A percentile compares a stretch with the other conserved stretches of the same genome.
Conservation (phyloP, 116 monocot species). For the Phalaenopsis hybrid region DNA sequence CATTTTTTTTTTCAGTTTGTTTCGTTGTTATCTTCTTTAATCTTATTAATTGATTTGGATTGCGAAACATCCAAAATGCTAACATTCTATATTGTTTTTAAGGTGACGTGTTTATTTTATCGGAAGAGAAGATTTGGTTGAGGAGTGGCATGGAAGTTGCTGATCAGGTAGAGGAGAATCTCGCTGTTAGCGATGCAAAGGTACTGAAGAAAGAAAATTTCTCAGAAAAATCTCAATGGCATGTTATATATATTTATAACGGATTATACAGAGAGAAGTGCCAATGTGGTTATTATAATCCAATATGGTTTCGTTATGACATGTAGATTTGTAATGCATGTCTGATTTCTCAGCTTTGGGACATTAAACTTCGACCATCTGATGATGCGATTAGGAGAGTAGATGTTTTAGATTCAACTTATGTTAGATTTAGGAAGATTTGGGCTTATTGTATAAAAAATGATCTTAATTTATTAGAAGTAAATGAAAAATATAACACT, state of each 20-base stretch:
- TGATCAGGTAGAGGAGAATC: constrained; percentile 55
- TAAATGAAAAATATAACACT: too few relatives aligned
- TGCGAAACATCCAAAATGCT: neutral
- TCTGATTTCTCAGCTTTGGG: too few relatives aligned
- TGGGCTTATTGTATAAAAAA: too few relatives aligned
- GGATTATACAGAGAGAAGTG: neutral
- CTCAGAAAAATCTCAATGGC: neutral
- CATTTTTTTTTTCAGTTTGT: neutral
- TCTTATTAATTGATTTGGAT: neutral
- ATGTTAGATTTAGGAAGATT: too few relatives aligned
- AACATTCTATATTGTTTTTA: neutral
- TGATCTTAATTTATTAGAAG: too few relatives aligned
- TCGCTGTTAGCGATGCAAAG: constrained; percentile 67
- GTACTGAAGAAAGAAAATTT: constrained; percentile 19
- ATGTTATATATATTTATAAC: neutral
- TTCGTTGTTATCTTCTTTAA: neutral
- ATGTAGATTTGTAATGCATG: neutral
- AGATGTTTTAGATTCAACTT: too few relatives aligned
- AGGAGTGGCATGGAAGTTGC: constrained; percentile 38
- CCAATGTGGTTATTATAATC: neutral
- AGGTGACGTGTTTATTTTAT: neutral
- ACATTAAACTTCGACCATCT: too few relatives aligned
- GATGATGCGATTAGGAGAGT: too few relatives aligned
- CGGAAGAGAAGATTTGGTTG: constrained; percentile 11
- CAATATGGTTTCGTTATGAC: neutral